Evolutionary conservation across 1,284 basidiomycete genomes (phyloP), one percentile per base, ranked within the genome.

Genomic region (Filobasidium uniguttulatum): DNA sequence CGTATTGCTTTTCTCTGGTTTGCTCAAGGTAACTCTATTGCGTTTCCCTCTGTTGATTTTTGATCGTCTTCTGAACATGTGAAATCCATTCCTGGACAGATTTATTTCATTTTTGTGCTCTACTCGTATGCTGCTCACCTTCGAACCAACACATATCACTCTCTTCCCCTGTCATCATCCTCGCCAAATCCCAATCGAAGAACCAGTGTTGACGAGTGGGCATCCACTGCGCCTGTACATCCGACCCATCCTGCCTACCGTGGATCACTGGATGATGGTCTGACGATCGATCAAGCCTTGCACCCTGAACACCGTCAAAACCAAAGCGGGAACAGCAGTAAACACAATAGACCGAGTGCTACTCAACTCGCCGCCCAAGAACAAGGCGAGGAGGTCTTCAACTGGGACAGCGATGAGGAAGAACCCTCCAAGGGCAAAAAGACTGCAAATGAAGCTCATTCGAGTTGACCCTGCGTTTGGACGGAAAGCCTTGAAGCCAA

Each of bases 111-210:
- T 33, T 71, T 86, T 28, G 71, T 93, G 33, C 72, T 98, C 30
- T 98, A 97, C 68, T 96, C 93, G 9, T 97, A 88, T 67, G 90
- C 91, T 3, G 75, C 81, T 1, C 93, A 97, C 67, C 80, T 98
- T 41, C 84, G 91, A 33, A 83, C 84, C 61, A 86, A 87, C 43
- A 85, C 88, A 12, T 97, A 94, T 65, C 82, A 85, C 59, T 74
- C 81, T 15, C 79, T 96, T 37, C 84, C 87, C 3, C 74, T 75
- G 19, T 72, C 73, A 3, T 58, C 59, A 12, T 53, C 52, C 25
- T 41, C 35, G 14, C 31, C 43, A 15, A 33, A 49, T 25, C 52
- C 52, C 19, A 29, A 30, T 4, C 28, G 19, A 6, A 43, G 30
- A 36, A 46, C 52, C 2, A 43, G 37, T 17, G 44, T 31, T 19